Evolutionary conservation across 2,329 filamentous ascomycete species (phyloP), one percentile per base, ranked within the genome.

Genomic region (Aspergillus floridensis): DNA sequence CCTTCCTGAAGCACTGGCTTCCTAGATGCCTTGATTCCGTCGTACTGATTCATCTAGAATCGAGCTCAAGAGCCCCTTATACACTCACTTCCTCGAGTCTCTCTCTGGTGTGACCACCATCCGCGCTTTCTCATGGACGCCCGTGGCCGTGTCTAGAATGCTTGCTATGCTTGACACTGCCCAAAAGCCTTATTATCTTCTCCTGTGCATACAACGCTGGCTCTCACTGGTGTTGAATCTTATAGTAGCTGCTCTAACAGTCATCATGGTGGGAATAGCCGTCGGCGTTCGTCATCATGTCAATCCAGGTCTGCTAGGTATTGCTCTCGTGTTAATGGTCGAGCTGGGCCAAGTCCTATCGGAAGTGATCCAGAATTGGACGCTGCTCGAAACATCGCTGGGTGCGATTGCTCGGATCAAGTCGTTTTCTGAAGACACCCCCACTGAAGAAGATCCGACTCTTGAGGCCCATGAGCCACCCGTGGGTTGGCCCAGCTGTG

Each of bases 21-120:
- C 26, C 26, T 29, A 7, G 26, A 29, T 29, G 26, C 7, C 32
- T 16, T 10, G 11, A 35, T 35, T 16, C 4, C 4, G 1, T 35
- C 32, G 14, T 35, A 6, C 32, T 35, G 32, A 35, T 16, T 35
- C 14, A 12, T 6, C 2, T 6, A 35, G 32, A 35, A 64, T 67
- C 7, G 64, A 67, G 49, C 56, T 62, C 32, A 66, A 67, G 46
- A 59, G 57, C n/a, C 62, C 62, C 47, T 54, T 65, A 22, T 65
- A 65, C 48, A 64, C 64, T 19, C 63, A 68, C 47, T 62, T 66
- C 53, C 61, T 65, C 14, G 61, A 64, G 41, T 61, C 63, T 0
- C 56, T 65, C 2, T 48, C 58, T 0, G 63, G 64, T 14, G 6
- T 66, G 3, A 35, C 50, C n/a, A 65, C 64, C 4, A 62, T 66